Base-by-base conservation (phyloP, 495 filamentous ascomycete genomes). In the Penicillium salamii region DNA sequence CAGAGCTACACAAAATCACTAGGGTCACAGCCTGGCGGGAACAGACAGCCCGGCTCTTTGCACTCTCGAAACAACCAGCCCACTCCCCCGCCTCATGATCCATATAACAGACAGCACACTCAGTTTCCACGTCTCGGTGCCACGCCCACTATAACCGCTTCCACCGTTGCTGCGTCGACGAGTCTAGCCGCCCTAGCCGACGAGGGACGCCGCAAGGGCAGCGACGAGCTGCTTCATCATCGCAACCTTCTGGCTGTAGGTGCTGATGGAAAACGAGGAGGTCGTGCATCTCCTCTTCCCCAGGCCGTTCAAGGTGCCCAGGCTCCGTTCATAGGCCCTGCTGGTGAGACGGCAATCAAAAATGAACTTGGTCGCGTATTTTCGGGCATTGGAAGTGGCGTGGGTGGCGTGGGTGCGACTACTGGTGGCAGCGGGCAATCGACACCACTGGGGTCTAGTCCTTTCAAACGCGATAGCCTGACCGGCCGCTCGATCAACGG, bases 291-390 rank as follows among this genome's bases (percentile, higher is more conserved):
- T 18, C 91, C 91, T 0, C 72, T 95, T 13, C 91, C 91, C 5
- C 91, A 96, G 68, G 90, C 91, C 8, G 91, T 96, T 3, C 91
- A 96, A 59, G 91, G 91, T 14, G 91, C 89, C 5, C 90, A 95
- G 69, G 86, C 84, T 24, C 86, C 88, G 53, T 77, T 83, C 28
- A 76, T 84, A 28, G 86, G 86, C 12, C 86, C 88, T 2, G 81
- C 82, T 18, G 86, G 83, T 5, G 90, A 95, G 56, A 84, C 90
- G 0, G 82, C 83, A 8, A 91, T 96, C 59, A 96, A 95, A 75
- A 91, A 84, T 62, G 91, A 95, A 58, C 87, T 96, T 61, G 90
- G 90, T 7, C 81, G 88, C 24, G 92, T 96, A 72, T 96, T 96
- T 68, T 87, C 88, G 3, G 91, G 91, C 15, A 87, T 96, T 56